Evolutionary conservation across 164 flowering plant genomes (phyloP).

Genomic region (Aristolochia fimbriata): DNA sequence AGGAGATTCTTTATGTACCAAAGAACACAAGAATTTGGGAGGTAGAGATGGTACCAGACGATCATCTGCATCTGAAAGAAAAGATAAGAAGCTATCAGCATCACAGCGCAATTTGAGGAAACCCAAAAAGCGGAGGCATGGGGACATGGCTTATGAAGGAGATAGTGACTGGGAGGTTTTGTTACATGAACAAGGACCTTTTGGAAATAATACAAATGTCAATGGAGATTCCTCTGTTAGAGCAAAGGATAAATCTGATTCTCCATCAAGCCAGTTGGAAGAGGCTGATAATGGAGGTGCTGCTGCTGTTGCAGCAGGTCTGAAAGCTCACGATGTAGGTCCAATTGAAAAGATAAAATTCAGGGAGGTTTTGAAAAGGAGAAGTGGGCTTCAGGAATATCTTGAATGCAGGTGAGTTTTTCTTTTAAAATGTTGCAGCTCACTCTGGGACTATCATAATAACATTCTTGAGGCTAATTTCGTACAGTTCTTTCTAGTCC

Average conservation of each 20-base stretch:
- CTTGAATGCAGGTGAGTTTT: conserved; percentile 77
- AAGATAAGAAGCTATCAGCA: conserved; percentile 26
- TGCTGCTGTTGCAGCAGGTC: conserved; percentile 78
- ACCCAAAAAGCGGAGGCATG: conserved; percentile 57
- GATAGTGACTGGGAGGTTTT: conserved; percentile 81
- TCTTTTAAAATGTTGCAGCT: too few relatives aligned
- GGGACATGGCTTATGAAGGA: conserved; percentile 97
- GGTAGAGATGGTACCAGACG: conserved; percentile 32
- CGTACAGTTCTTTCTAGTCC: too few relatives aligned
- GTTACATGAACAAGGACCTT: conserved; percentile 37
- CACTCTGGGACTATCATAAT: too few relatives aligned
- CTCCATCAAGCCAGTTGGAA: conserved; percentile 18
- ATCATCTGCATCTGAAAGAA: conserved; percentile 24
- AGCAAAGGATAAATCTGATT: conserved; percentile 32
- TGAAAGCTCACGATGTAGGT: conserved; percentile 70
- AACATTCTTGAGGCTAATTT: too few relatives aligned
- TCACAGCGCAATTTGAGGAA: conserved; percentile 45
- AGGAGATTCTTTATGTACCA: conserved; percentile 8
- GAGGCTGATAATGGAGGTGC: conserved; percentile 55
- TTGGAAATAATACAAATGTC: conserved; percentile 13
- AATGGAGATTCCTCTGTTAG: conserved; percentile 23
- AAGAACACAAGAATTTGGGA: conserved; percentile 13
- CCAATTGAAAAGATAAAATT: conserved; percentile 84
- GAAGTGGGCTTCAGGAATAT: conserved; percentile 89
- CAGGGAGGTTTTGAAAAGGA: conserved; percentile 83